Conservation (phyloP, 2,329 filamentous ascomycete species). For the Tolypocladium sp. region DNA sequence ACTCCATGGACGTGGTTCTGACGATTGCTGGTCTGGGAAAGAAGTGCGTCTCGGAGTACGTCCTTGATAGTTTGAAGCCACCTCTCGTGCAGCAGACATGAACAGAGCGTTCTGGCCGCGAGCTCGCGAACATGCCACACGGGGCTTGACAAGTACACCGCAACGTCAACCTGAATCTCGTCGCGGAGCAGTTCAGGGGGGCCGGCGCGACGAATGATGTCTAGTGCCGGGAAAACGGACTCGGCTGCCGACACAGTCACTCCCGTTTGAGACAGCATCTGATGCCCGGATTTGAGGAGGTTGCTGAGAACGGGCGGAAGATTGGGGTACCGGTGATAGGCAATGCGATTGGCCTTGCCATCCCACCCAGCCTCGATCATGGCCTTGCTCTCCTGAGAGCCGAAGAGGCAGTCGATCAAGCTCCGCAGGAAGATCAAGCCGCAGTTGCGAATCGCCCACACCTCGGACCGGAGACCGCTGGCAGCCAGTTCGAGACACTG, state of each 20-base stretch:
- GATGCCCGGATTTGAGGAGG: constrained; percentile 46
- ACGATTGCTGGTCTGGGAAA: constrained; percentile 14
- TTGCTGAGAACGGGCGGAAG: constrained; percentile 55
- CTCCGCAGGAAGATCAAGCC: constrained; percentile 82
- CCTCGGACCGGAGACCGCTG: constrained; percentile 65
- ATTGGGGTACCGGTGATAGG: constrained; percentile 60
- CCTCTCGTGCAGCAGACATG: constrained; percentile 43
- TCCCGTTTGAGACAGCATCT: constrained; percentile 29
- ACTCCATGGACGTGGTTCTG: constrained; percentile 51
- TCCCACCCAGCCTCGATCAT: constrained; percentile 55
- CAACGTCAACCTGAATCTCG: constrained; percentile 48
- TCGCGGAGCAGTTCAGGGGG: constrained; percentile 49
- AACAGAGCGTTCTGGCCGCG: constrained; percentile 63
- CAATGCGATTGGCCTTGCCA: constrained; percentile 53
- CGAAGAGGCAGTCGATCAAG: constrained; percentile 70
- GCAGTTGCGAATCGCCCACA: constrained; percentile 94
- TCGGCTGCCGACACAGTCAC: constrained; percentile 41
- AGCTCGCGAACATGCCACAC: constrained; percentile 80
- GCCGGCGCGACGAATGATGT: constrained; percentile 65
- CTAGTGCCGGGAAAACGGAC: constrained; percentile 74
- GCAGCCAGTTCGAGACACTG: constrained; percentile 72
- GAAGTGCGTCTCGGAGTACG: constrained; percentile 23
- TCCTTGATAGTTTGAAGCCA: constrained; percentile 34
- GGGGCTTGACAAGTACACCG: constrained; percentile 54
- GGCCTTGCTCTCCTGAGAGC: constrained; percentile 62